These are phyloP conservation scores for Saturnispora halmiae DNA, from an alignment of 805 yeast genomes.

Conservation along the genomic window DNA sequence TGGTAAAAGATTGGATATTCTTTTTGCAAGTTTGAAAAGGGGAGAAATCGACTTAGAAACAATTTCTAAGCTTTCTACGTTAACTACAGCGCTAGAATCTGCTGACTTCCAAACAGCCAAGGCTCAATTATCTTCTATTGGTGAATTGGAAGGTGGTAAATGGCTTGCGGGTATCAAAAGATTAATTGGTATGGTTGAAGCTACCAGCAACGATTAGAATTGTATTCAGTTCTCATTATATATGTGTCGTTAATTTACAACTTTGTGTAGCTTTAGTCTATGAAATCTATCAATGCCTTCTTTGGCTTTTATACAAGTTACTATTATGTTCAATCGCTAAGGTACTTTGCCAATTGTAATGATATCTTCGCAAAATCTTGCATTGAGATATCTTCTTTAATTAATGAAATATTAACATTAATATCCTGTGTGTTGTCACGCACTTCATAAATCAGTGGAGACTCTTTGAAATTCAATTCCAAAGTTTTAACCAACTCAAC, in stretches of 20 bases:
- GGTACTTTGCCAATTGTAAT: conserved; percentile 3
- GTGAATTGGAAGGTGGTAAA: conserved; percentile 69
- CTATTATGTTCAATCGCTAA: neutral
- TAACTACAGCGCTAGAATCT: conserved; percentile 41
- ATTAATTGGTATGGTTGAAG: conserved; percentile 66
- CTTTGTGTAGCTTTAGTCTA: too few relatives aligned
- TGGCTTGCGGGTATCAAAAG: conserved; percentile 93
- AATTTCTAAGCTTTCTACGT: conserved; percentile 40
- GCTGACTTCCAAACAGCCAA: conserved; percentile 55
- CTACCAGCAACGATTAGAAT: conserved; percentile 10
- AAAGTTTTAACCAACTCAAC: conserved; percentile 22
- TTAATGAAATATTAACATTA: conserved; percentile 3
- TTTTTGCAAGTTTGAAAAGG: conserved; percentile 72
- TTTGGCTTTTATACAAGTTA: neutral
- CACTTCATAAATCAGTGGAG: conserved; percentile 23
- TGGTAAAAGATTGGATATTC: conserved; percentile 66
- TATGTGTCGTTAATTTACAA: neutral
- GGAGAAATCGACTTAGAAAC: conserved; percentile 54
- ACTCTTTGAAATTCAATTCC: conserved; percentile 23
- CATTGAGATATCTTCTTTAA: conserved; percentile 5
- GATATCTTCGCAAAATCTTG: conserved; percentile 1
- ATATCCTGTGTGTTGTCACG: conserved; percentile 18
- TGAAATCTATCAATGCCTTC: neutral
- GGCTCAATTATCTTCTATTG: conserved; percentile 51
- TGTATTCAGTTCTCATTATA: neutral